These are phyloP conservation scores for Cordia subcordata DNA, from an alignment of 257 asterid species.

Conservation along the genomic window DNA sequence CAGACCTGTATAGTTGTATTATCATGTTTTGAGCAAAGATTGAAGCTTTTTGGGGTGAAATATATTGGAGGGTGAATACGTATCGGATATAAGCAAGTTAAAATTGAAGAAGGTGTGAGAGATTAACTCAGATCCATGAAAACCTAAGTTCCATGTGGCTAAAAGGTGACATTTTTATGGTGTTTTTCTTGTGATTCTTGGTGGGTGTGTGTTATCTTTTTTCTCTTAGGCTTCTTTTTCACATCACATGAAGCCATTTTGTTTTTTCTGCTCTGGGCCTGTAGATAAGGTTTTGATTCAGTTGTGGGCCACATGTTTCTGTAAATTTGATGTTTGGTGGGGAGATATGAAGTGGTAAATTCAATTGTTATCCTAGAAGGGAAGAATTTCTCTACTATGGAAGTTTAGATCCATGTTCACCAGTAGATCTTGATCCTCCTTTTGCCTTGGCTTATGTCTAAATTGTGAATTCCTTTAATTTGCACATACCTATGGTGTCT, in stretches of 20 bases:
- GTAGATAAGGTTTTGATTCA: constrained; percentile 55
- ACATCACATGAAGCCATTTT: constrained; percentile 22
- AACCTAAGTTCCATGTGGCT: constrained; percentile 57
- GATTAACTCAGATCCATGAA: constrained; percentile 75
- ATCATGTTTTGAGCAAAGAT: constrained; percentile 14
- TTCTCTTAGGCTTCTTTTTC: constrained; percentile 23
- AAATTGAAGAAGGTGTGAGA: constrained; percentile 48
- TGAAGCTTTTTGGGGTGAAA: constrained; percentile 35
- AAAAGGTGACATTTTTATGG: constrained; percentile 42
- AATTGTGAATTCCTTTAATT: constrained; percentile 13
- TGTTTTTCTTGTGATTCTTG: constrained; percentile 67
- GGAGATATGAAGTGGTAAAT: constrained; percentile 26
- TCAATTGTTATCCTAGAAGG: no score
- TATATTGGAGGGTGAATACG: constrained; percentile 20
- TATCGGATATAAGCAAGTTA: constrained; percentile 10
- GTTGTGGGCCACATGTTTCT: constrained; percentile 28
- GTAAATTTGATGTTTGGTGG: constrained; percentile 52
- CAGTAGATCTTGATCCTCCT: constrained; percentile 26
- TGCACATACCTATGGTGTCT: constrained; percentile 17
- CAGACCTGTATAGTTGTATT: background rate
- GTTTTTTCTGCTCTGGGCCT: constrained; percentile 18
- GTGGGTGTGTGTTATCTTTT: constrained; percentile 24
- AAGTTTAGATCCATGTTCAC: constrained; percentile 30
- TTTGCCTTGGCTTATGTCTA: constrained; percentile 12
- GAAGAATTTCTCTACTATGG: constrained; percentile 21